A percentile compares a stretch with the other conserved stretches of the same genome.
Evolutionary conservation across 2,329 filamentous ascomycete genomes (phyloP).

Genomic region (Samsoniella hepiali): DNA sequence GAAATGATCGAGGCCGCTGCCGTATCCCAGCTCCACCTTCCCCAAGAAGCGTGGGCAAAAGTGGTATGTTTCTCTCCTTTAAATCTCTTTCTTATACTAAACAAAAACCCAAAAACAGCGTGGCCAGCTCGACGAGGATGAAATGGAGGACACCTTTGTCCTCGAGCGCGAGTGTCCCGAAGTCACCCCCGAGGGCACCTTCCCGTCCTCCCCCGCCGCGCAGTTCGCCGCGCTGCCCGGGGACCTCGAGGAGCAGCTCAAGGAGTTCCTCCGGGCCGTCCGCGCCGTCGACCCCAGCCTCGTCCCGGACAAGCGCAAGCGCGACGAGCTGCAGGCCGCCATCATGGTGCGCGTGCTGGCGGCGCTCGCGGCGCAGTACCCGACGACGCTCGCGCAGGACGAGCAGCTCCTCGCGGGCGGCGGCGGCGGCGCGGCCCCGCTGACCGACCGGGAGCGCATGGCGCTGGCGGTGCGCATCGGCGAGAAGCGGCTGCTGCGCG

Average conservation of each 20-base stretch:
- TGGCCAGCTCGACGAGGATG: constrained; percentile 55
- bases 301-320: constrained; percentile 47
- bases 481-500: constrained; percentile 65
- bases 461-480: constrained; percentile 66
- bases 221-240: not conserved
- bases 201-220: constrained; percentile 44
- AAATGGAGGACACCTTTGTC: constrained; percentile 73
- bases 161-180: constrained; percentile 56
- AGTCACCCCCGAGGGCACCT: constrained; percentile 47
- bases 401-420: constrained; percentile 33
- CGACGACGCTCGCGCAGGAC: constrained; percentile 42
- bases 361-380: constrained; percentile 39
- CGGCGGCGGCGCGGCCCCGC: constrained; percentile 20
- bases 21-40: constrained; percentile 36
- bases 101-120: constrained; percentile 36
- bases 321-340: constrained; percentile 44
- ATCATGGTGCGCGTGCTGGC: constrained; percentile 40
- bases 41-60: constrained; percentile 38
- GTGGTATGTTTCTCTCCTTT: constrained; percentile 37
- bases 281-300: constrained; percentile 42
- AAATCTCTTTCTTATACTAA: constrained; percentile 1
- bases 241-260: constrained; percentile 51
- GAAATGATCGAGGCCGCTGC: constrained; percentile 50
- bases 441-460: constrained; percentile 49
- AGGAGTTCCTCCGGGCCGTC: constrained; percentile 46